A percentile compares a stretch with the other conserved stretches of the same genome.
These are phyloP conservation scores for Fusarium pilosicola DNA, from an alignment of 2,329 filamentous ascomycete species.

Conservation along the genomic window DNA sequence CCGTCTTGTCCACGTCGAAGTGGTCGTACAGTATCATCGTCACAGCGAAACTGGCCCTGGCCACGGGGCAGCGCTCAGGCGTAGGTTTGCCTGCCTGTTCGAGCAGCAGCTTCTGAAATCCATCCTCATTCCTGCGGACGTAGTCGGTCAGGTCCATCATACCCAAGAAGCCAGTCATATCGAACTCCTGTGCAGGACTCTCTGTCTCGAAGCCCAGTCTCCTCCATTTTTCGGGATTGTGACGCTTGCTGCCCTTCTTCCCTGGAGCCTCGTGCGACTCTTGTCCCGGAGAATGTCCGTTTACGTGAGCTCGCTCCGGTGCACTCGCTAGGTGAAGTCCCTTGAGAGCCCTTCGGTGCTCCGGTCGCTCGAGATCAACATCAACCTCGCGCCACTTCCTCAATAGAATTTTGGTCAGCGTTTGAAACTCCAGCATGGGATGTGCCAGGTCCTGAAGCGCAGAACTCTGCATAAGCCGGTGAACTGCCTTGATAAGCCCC, in stretches of 20 bases:
- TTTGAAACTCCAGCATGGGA: constrained; percentile 92
- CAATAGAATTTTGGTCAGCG: constrained; percentile 85
- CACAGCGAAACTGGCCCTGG: constrained; percentile 84
- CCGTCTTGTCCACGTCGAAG: constrained; percentile 89
- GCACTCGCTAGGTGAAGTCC: constrained; percentile 85
- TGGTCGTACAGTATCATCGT: constrained; percentile 93
- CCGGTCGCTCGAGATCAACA: constrained; percentile 85
- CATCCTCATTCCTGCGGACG: constrained; percentile 89
- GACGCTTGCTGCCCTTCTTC: constrained; percentile 73
- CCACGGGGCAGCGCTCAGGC: constrained; percentile 84
- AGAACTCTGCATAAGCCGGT: constrained; percentile 92
- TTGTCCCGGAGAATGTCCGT: constrained; percentile 53
- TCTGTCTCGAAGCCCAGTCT: constrained; percentile 92
- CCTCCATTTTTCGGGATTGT: constrained; percentile 93
- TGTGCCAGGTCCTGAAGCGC: constrained; percentile 90
- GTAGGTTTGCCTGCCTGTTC: constrained; percentile 83
- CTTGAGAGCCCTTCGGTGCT: constrained; percentile 88
- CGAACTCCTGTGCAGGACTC: constrained; percentile 86
- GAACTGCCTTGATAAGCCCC: constrained; percentile 91
- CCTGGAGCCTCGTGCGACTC: constrained; percentile 48
- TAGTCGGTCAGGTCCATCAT: constrained; percentile 99
- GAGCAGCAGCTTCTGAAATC: constrained; percentile 89
- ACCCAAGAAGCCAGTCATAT: constrained; percentile 85
- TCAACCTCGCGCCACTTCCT: constrained; percentile 87
- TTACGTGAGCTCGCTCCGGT: constrained; percentile 63